These are phyloP conservation scores for Dipteronia sinensis DNA, from an alignment of 345 rosid genomes.

Conservation along the genomic window DNA sequence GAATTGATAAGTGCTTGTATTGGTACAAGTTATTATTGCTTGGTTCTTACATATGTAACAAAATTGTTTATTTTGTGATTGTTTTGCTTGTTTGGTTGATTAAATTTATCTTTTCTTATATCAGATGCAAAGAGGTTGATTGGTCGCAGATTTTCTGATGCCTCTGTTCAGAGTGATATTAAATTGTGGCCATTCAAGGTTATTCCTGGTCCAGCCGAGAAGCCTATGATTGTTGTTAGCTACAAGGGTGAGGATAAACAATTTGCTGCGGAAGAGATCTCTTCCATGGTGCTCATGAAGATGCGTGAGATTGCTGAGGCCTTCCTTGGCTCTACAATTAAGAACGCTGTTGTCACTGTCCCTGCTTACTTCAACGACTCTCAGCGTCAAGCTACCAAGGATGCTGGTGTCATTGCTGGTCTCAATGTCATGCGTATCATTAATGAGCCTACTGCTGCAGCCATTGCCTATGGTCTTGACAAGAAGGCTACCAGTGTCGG, in stretches of 20 bases:
- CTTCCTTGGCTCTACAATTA: conserved; percentile 60
- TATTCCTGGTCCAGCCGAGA: conserved; percentile 62
- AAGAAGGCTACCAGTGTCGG: conserved; percentile 77
- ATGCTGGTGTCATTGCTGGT: conserved; percentile 82
- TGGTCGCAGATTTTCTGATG: conserved; percentile 66
- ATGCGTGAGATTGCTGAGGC: conserved; percentile 90
- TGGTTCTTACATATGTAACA: background rate
- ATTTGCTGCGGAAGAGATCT: conserved; percentile 73
- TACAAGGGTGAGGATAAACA: conserved; percentile 76
- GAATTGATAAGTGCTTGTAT: too few relatives aligned
- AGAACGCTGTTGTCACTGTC: conserved; percentile 80
- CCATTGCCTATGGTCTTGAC: conserved; percentile 85
- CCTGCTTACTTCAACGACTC: conserved; percentile 84
- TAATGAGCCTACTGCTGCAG: conserved; percentile 80
- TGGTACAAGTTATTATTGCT: background rate
- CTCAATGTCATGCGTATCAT: conserved; percentile 75
- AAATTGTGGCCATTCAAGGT: conserved; percentile 83
- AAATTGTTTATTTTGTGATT: background rate
- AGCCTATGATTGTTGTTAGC: conserved; percentile 67
- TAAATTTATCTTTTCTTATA: background rate
- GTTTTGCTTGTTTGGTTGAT: background rate
- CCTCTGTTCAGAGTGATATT: conserved; percentile 68
- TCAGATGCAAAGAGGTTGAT: conserved; percentile 79
- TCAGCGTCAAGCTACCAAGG: conserved; percentile 82
- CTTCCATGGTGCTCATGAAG: conserved; percentile 78